Evolutionary conservation across 257 asterid genomes (phyloP).

Genomic region (Solanum sejunctum): DNA sequence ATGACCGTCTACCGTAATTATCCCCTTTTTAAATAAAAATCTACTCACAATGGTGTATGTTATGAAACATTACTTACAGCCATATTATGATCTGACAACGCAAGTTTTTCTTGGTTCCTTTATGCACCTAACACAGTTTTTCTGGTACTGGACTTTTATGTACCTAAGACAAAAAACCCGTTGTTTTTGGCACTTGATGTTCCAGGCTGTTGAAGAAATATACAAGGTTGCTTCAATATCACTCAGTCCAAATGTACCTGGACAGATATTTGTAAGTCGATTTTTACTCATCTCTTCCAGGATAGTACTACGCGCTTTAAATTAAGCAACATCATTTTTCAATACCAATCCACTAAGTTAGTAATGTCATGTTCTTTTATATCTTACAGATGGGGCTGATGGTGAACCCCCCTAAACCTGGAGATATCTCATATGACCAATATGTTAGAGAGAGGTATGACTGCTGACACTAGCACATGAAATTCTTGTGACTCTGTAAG

Average conservation of each 20-base stretch:
- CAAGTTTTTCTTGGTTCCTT: background rate
- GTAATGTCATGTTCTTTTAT: constrained; percentile 2
- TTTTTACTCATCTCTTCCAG: background rate
- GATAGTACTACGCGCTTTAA: background rate
- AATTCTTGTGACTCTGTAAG: background rate
- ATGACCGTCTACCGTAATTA: no score
- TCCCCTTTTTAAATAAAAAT: background rate
- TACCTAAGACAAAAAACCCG: background rate
- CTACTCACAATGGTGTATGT: background rate
- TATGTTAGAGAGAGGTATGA: constrained; percentile 72
- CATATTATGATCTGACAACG: background rate
- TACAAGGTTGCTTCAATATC: constrained; percentile 95
- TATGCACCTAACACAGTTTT: background rate
- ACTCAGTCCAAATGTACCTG: constrained; percentile 96
- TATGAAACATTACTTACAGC: background rate
- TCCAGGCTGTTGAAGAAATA: constrained; percentile 93
- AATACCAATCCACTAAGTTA: background rate
- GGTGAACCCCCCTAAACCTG: constrained; percentile 88
- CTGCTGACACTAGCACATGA: background rate
- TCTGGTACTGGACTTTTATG: background rate
- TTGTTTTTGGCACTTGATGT: background rate
- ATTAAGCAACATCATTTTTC: background rate
- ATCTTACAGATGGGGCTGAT: constrained; percentile 80
- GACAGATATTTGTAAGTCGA: constrained; percentile 80
- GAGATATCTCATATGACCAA: constrained; percentile 83